A percentile compares a stretch with the other conserved stretches of the same genome.
phyloP scores from a whole-genome alignment of 2,329 filamentous ascomycete species.

The Cordyceps cicadae region DNA sequence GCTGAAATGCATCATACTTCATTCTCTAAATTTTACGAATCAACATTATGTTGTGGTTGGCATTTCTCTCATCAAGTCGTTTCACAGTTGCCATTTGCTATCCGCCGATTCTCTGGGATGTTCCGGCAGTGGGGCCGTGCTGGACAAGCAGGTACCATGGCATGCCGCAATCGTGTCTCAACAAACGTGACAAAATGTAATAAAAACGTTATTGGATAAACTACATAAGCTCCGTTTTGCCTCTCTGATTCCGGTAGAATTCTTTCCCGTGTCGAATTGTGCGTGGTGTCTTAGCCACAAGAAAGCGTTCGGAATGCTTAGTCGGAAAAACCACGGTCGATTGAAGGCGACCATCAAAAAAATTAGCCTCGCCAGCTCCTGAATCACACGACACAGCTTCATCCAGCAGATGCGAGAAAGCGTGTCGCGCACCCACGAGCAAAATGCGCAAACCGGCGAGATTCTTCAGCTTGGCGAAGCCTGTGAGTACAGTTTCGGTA shows the following conservation, averaged over 20 bases:
- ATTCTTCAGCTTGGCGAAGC: conserved; percentile 59
- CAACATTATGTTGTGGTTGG: no score
- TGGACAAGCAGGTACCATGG: no score
- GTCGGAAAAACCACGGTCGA: conserved; percentile 22
- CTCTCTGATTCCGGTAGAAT: background rate
- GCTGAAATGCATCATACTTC: no score
- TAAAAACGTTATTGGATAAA: background rate
- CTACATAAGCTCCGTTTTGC: no score
- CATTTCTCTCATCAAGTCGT: no score
- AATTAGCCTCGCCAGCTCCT: conserved; percentile 18
- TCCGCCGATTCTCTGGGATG: no score
- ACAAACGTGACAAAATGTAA: background rate
- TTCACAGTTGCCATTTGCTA: no score
- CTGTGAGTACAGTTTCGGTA: conserved; percentile 39
- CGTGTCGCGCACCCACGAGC: conserved; percentile 22
- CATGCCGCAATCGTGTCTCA: no score
- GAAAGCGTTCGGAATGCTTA: background rate
- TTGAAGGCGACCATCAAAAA: conserved; percentile 19
- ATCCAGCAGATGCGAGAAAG: conserved; percentile 7
- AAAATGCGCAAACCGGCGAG: conserved; percentile 48
- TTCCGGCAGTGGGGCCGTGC: no score
- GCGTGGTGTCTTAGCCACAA: background rate
- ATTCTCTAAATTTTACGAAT: no score
- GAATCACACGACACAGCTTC: conserved; percentile 7
- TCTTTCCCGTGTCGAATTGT: background rate